Evolutionary conservation across 768 basidiomycete genomes (phyloP).

Genomic region (Lactarius trivialis): DNA sequence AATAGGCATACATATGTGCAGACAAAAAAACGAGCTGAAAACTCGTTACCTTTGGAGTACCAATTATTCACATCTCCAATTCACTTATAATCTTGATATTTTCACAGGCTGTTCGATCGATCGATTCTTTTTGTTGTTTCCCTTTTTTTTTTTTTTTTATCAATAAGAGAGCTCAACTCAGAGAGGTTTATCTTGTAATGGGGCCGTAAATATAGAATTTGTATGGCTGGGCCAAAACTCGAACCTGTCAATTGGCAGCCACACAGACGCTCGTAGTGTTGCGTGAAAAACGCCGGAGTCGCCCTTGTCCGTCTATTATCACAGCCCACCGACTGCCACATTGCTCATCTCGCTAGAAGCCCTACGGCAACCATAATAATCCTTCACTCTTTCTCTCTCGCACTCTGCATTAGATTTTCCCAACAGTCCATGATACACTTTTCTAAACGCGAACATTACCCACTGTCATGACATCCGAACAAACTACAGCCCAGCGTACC

Average conservation of each 20-base stretch:
- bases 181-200: background rate
- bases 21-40: constrained; percentile 7
- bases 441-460: background rate
- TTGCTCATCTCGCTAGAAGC: constrained; percentile 6
- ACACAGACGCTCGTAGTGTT: background rate
- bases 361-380: constrained; percentile 2
- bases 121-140: background rate
- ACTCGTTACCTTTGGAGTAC: background rate
- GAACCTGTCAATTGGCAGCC: background rate
- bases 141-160: constrained; percentile 12
- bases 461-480: constrained; percentile 17
- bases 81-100: constrained; percentile 4
- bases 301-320: constrained; percentile 1
- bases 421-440: constrained; percentile 17
- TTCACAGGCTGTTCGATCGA: background rate
- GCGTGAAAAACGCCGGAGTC: constrained; percentile 7
- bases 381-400: background rate
- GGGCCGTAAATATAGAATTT: background rate
- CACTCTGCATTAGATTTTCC: background rate
- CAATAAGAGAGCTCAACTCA: constrained; percentile 9
- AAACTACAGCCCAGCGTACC: constrained; percentile 8
- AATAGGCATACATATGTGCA: constrained; percentile 6
- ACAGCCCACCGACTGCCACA: background rate
- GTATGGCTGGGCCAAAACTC: background rate
- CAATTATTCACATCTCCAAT: background rate